Evolutionary conservation across 345 rosid species (phyloP).

Genomic region (Brassica incana): DNA sequence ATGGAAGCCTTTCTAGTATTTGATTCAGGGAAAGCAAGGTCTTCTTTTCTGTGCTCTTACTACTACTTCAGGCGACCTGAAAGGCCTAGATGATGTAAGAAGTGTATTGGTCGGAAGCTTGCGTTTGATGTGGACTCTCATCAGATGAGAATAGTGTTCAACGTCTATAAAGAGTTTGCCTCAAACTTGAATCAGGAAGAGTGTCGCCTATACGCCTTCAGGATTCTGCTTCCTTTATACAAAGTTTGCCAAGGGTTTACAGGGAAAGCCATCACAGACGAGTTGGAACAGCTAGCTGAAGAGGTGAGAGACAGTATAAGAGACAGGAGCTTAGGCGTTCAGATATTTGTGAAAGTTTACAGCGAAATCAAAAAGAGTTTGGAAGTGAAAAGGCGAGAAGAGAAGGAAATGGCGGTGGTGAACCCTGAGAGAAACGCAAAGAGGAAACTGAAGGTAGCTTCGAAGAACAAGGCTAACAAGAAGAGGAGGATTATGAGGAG

Average conservation of each 20-base stretch:
- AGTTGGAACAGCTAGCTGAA: conserved; percentile 63
- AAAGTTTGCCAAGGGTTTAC: conserved; percentile 79
- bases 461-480: conserved; percentile 69
- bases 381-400: conserved; percentile 59
- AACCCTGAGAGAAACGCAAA: conserved; percentile 73
- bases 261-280: conserved; percentile 65
- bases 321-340: conserved; percentile 45
- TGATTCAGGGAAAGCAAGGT: conserved; percentile 55
- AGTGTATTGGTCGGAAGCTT: conserved; percentile 50
- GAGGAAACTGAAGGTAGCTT: conserved; percentile 70
- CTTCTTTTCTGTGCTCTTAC: conserved; percentile 44
- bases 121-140: conserved; percentile 61
- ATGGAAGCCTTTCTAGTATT: conserved; percentile 63
- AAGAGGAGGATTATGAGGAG: conserved; percentile 62
- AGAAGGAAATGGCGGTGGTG: conserved; percentile 68
- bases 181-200: conserved; percentile 46
- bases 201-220: conserved; percentile 45
- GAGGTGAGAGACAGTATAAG: conserved; percentile 54
- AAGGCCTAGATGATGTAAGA: conserved; percentile 28
- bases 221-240: conserved; percentile 61
- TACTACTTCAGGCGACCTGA: conserved; percentile 40
- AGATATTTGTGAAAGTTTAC: conserved; percentile 51
- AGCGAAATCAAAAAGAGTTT: conserved; percentile 57
- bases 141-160: conserved; percentile 65
- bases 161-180: conserved; percentile 46